Percentiles rank a stretch among this genome's conserved stretches.
Conservation (phyloP, 345 rosid species). For the Hypericum perforatum region DNA sequence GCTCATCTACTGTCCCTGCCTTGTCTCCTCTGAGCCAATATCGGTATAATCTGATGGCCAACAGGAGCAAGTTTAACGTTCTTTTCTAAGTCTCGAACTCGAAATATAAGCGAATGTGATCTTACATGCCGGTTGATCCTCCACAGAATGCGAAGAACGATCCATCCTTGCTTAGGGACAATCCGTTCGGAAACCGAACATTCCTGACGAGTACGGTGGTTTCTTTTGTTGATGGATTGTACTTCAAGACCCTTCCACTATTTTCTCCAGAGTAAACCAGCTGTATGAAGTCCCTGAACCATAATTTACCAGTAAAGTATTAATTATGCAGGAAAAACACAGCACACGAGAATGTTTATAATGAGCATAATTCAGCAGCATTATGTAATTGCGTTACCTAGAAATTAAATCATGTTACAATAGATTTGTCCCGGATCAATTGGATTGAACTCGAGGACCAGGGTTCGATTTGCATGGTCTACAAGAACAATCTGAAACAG, state of each 20-base stretch:
- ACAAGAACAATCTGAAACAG: too few species aligned
- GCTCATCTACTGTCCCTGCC: conserved; percentile 61
- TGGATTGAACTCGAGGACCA: too few species aligned
- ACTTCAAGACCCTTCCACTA: conserved; percentile 69
- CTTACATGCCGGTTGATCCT: conserved; percentile 57
- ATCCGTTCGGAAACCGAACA: conserved; percentile 79
- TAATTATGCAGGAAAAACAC: too few species aligned
- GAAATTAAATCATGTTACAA: too few species aligned
- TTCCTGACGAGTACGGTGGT: conserved; percentile 56
- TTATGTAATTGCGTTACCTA: too few species aligned
- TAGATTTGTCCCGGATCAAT: too few species aligned
- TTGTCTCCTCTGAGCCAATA: conserved; percentile 88
- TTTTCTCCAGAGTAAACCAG: conserved; percentile 61
- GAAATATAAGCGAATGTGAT: neutral
- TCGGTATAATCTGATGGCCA: conserved; percentile 39
- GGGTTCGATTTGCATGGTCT: too few species aligned
- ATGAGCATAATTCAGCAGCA: too few species aligned
- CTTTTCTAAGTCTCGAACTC: too few species aligned
- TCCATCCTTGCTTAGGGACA: conserved; percentile 81
- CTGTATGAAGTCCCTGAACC: conserved; percentile 80
- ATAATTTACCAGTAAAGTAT: neutral
- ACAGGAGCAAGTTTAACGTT: too few species aligned
- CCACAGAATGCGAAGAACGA: conserved; percentile 68
- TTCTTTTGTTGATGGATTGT: conserved; percentile 53
- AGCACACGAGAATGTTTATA: too few species aligned